Evolutionary conservation across 495 filamentous ascomycete genomes (phyloP).

Genomic region (Daldinia caldariorum): DNA sequence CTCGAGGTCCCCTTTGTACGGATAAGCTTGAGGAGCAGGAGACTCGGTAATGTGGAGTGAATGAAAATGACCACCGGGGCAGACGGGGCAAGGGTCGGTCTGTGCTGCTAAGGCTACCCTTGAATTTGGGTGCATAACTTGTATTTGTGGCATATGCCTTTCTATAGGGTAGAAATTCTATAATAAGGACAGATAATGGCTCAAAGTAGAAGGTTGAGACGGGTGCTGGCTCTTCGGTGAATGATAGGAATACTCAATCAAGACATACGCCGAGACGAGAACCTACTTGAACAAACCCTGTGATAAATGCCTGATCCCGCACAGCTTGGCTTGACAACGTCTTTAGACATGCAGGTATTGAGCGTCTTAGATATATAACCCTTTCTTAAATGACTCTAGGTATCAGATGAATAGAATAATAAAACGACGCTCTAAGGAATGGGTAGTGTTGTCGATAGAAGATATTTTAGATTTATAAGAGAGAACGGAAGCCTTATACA

Average conservation of each 20-base stretch:
- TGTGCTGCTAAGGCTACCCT: constrained; percentile 40
- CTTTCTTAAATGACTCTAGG: neutral
- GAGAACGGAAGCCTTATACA: constrained; percentile 6
- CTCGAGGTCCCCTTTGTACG: constrained; percentile 42
- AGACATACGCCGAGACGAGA: constrained; percentile 32
- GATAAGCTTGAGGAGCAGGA: constrained; percentile 28
- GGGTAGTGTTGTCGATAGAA: constrained; percentile 14
- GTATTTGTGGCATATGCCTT: constrained; percentile 33
- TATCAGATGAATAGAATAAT: constrained; percentile 1
- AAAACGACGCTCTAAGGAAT: neutral
- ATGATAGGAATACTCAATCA: constrained; percentile 26
- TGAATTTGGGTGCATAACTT: constrained; percentile 43
- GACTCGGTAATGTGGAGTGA: constrained; percentile 35
- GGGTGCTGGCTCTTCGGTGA: constrained; percentile 37
- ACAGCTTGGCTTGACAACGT: constrained; percentile 7
- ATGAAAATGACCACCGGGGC: constrained; percentile 32
- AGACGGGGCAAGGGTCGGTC: constrained; percentile 42
- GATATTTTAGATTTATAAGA: constrained; percentile 2
- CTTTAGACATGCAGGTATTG: constrained; percentile 7
- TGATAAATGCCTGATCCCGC: neutral
- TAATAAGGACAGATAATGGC: constrained; percentile 39
- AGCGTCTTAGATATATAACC: neutral
- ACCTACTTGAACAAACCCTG: constrained; percentile 18
- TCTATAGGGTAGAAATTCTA: constrained; percentile 30
- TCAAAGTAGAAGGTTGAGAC: constrained; percentile 41